phyloP scores from a whole-genome alignment of 2,329 filamentous ascomycete species.

The Dactylonectria estremocensis region DNA sequence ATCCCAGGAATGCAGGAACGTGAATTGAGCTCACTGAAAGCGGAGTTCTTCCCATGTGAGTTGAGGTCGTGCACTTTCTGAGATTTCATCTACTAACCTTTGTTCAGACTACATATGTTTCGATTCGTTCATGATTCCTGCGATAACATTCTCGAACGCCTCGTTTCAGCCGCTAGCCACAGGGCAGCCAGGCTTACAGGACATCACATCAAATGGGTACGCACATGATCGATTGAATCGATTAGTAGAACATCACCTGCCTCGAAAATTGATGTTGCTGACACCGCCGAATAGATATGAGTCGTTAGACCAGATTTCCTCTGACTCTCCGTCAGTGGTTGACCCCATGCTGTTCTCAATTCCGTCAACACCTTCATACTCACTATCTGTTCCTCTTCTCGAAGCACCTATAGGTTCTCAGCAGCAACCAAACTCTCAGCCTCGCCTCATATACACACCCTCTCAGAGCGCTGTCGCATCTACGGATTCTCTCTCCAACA shows the following conservation, averaged over 20 bases:
- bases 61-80: background rate
- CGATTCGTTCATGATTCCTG: constrained; percentile 16
- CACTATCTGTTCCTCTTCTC: constrained; percentile 3
- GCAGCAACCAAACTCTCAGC: background rate
- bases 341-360: background rate
- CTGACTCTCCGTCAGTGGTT: background rate
- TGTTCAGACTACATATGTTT: constrained; percentile 3
- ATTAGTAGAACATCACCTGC: background rate
- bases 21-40: background rate
- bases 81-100: background rate
- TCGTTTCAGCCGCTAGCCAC: background rate
- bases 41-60: constrained; percentile 16
- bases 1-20: constrained; percentile 13
- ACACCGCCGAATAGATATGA: background rate
- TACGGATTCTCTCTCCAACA: background rate
- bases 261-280: background rate
- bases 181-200: background rate
- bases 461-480: background rate
- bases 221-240: background rate
- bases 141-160: constrained; percentile 4
- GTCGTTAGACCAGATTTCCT: background rate
- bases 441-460: background rate
- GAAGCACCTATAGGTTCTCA: background rate
- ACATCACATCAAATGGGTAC: background rate
- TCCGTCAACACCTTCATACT: background rate